These are phyloP conservation scores for Moricandia moricandioides DNA, from an alignment of 345 rosid genomes.

Conservation along the genomic window DNA sequence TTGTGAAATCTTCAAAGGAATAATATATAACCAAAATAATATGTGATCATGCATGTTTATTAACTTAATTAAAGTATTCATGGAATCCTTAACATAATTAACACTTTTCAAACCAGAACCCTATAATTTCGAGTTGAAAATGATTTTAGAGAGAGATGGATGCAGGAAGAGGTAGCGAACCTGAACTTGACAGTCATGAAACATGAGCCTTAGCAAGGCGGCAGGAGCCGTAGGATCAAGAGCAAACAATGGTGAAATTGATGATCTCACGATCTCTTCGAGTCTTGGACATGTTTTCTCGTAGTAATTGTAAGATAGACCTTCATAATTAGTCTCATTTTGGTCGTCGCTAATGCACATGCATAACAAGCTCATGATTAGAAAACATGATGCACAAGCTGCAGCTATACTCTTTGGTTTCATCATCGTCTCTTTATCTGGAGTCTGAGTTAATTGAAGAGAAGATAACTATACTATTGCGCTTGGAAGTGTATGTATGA, in stretches of 20 bases:
- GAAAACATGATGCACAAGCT: conserved; percentile 13
- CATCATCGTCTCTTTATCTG: conserved; percentile 10
- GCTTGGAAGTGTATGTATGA: conserved; percentile 15
- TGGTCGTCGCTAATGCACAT: conserved; percentile 19
- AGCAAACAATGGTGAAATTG: conserved; percentile 34
- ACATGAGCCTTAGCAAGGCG: conserved; percentile 50
- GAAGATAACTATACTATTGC: not conserved
- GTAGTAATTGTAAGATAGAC: conserved; percentile 41
- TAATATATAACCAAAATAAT: not conserved
- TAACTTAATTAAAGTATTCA: not conserved
- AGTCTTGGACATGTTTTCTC: conserved; percentile 44
- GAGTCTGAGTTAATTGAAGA: not conserved
- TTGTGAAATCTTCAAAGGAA: not conserved
- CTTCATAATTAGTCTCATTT: conserved; percentile 11
- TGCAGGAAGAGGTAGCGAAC: conserved; percentile 18
- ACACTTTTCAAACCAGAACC: not conserved
- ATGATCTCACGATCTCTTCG: conserved; percentile 40
- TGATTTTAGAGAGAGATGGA: not conserved
- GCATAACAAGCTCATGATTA: conserved; percentile 26
- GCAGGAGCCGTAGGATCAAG: conserved; percentile 46
- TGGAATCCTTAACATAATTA: not conserved
- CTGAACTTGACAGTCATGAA: conserved; percentile 60
- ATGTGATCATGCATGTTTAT: not conserved
- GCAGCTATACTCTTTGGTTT: conserved; percentile 21
- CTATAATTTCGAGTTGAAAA: not conserved